These are phyloP conservation scores for Eustoma russellianum DNA, from an alignment of 257 asterid species.

Conservation along the genomic window DNA sequence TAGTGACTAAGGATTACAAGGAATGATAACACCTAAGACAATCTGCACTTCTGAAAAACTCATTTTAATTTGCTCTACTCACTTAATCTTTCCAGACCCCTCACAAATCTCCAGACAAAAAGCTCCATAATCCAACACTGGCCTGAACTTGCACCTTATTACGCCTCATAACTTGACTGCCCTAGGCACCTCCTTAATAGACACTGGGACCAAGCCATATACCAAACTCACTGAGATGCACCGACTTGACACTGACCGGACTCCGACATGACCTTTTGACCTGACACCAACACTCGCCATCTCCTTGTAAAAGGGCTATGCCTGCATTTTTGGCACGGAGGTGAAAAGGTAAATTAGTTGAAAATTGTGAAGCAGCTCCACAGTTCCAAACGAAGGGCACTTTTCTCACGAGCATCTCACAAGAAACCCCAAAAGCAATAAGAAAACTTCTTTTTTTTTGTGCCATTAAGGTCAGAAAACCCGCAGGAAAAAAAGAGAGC, in stretches of 20 bases:
- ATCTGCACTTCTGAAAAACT: slow-evolving; percentile 1
- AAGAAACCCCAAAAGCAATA: neutral
- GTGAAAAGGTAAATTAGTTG: neutral
- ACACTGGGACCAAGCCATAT: slow-evolving; percentile 29
- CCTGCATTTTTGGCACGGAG: neutral
- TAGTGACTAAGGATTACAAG: slow-evolving; percentile 11
- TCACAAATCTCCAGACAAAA: slow-evolving; percentile 3
- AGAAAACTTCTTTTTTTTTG: no score
- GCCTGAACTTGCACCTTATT: slow-evolving; percentile 9
- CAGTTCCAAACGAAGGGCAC: neutral
- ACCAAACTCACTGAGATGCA: slow-evolving; percentile 43
- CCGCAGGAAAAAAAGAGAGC: no score
- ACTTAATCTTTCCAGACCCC: slow-evolving; percentile 8
- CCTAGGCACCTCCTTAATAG: slow-evolving; percentile 34
- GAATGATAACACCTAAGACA: slow-evolving; percentile 7
- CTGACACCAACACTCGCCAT: slow-evolving; percentile 22
- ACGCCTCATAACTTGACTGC: slow-evolving; percentile 28
- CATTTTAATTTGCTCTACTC: neutral
- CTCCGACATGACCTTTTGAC: slow-evolving; percentile 12
- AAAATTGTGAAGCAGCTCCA: neutral
- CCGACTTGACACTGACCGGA: slow-evolving; percentile 29
- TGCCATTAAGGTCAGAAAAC: no score
- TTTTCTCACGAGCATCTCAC: neutral
- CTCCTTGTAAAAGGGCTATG: slow-evolving; percentile 3
- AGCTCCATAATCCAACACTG: slow-evolving; percentile 6